phyloP scores from a whole-genome alignment of 2,329 filamentous ascomycete genomes.

The Claviceps humidiphila region DNA sequence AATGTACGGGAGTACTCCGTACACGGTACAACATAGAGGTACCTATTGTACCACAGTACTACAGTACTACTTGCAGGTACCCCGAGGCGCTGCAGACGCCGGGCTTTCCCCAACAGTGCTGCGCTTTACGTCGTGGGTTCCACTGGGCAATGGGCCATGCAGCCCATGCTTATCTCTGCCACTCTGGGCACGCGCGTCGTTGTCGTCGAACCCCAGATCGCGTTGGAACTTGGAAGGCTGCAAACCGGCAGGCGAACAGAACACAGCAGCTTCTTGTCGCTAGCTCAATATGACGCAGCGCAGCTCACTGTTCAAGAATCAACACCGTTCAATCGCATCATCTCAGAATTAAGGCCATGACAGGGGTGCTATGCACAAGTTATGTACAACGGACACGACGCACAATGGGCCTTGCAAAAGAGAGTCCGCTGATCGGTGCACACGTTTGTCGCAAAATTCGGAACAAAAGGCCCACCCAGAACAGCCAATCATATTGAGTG shows the following conservation, averaged over 20 bases:
- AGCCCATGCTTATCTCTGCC: neutral
- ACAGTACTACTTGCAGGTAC: no score
- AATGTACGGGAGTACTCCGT: no score
- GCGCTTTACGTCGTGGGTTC: conserved; percentile 4
- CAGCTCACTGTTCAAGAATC: neutral
- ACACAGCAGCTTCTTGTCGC: neutral
- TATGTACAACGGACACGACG: no score
- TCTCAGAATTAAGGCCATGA: no score
- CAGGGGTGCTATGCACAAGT: no score
- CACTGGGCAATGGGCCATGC: neutral
- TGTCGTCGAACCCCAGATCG: neutral
- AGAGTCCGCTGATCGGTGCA: no score
- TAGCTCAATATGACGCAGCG: neutral
- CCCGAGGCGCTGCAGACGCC: no score
- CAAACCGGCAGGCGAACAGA: neutral
- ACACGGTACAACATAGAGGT: no score
- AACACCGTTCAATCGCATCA: neutral
- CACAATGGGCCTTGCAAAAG: no score
- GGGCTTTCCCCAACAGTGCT: conserved; percentile 4
- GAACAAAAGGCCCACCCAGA: neutral
- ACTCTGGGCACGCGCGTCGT: neutral
- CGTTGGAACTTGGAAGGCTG: neutral
- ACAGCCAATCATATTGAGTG: neutral
- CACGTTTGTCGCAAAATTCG: no score
- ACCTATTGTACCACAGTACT: no score